Evolutionary conservation across 805 yeast species (phyloP), one percentile per base, ranked within the genome.

Genomic region (Isabelozyma pseudorhagii): DNA sequence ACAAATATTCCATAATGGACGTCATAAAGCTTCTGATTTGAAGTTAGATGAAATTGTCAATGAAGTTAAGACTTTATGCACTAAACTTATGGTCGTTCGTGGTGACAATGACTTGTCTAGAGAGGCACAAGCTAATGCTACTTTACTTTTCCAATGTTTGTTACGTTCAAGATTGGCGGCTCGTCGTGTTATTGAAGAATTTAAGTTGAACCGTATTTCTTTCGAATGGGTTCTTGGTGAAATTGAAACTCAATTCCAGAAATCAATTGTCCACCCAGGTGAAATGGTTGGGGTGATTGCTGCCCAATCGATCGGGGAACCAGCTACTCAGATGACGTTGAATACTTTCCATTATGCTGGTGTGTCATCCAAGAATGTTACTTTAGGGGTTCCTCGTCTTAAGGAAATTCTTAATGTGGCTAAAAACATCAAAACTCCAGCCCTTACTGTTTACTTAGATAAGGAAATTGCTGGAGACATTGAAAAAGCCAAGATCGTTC

Each of bases 351-450:
- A 91, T 77, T 91, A 89, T 77, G 97, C 97, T 14, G 97, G 97
- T 85, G 97, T 91, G 52, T 91, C 96, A 34, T 89, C 97, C 3
- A 91, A 90, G 85, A 91, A 91, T 69, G 97, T 91, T 54, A 91
- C 97, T 3, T 82, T 93, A 56, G 97, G 97, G 83, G 97, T 91
- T 65, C 97, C 97, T 52, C 96, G 97, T 80, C 81, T 92, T 69
- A 92, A 92, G 82, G 98, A 92, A 77, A 94, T 94, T 82, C 81
- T 94, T 71, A 93, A 93, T 68, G 99, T 94, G 56, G 99, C 99
- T 9, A 94, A 94, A 76, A 93, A 89, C 62, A 92, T 94, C 79
- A 94, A 93, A 74, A 94, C 99, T n/a, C 99, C 99, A n/a, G 96
- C 97, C 11, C 78, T 93, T 66, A 91, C 97, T 8, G 97, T 93